Evolutionary conservation across 2,329 filamentous ascomycete species (phyloP).

Genomic region (Aureobasidium sp.): DNA sequence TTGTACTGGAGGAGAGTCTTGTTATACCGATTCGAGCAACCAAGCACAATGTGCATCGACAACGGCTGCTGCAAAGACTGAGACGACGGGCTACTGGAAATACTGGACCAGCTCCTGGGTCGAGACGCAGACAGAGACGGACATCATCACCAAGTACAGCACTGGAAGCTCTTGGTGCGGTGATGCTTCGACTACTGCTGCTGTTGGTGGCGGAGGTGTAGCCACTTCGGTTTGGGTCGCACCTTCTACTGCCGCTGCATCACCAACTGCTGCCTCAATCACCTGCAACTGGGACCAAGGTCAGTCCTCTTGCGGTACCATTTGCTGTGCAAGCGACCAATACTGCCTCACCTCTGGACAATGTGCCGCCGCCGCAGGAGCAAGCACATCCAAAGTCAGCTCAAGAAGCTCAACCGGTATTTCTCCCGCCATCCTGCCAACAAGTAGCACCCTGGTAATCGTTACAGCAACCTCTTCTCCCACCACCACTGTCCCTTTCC

Average conservation of each 20-base stretch:
- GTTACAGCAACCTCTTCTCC: slow-evolving; percentile 41
- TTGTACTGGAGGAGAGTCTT: slow-evolving; percentile 40
- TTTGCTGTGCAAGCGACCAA: slow-evolving; percentile 65
- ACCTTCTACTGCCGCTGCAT: slow-evolving; percentile 17
- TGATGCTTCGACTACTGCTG: slow-evolving; percentile 23
- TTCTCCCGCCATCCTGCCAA: slow-evolving; percentile 40
- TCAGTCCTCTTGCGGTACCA: slow-evolving; percentile 57
- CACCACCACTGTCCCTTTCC: slow-evolving; percentile 43
- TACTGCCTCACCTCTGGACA: slow-evolving; percentile 56
- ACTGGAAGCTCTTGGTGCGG: slow-evolving; percentile 45
- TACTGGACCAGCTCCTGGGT: slow-evolving; percentile 53
- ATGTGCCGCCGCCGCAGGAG: slow-evolving; percentile 48
- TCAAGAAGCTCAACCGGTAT: slow-evolving; percentile 35
- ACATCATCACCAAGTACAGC: slow-evolving; percentile 43
- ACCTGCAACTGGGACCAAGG: slow-evolving; percentile 42
- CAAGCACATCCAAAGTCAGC: slow-evolving; percentile 24
- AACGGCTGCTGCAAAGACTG: slow-evolving; percentile 20
- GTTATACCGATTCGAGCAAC: slow-evolving; percentile 43
- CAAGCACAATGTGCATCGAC: slow-evolving; percentile 42
- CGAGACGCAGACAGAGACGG: slow-evolving; percentile 45
- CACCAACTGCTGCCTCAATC: slow-evolving; percentile 23
- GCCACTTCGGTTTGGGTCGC: slow-evolving; percentile 21
- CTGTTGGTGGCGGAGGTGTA: slow-evolving; percentile 15
- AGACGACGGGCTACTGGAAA: slow-evolving; percentile 43
- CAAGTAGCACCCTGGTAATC: slow-evolving; percentile 50